Conservation (phyloP, 257 asterid species). For the Solanum verrucosum region DNA sequence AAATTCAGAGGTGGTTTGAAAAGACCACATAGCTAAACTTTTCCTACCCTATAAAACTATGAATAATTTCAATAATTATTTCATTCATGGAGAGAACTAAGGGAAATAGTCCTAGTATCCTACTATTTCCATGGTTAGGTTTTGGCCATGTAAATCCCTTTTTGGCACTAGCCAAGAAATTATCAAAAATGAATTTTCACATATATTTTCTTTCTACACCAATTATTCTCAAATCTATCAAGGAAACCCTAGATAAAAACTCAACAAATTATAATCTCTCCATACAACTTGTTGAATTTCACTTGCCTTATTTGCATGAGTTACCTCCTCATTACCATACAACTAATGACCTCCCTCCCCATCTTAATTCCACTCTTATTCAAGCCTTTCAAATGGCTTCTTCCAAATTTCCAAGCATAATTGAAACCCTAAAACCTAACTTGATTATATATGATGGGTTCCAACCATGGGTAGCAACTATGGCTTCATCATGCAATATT, state of each 20-base stretch:
- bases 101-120: background rate
- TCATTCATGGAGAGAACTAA: background rate
- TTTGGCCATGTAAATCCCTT: constrained; percentile 48
- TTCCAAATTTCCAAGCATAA: constrained; percentile 12
- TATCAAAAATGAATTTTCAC: constrained; percentile 13
- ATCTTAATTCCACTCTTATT: constrained; percentile 27
- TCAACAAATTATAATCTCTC: background rate
- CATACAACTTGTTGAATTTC: constrained; percentile 28
- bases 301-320: constrained; percentile 15
- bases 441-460: constrained; percentile 26
- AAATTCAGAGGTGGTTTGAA: background rate
- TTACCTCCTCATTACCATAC: constrained; percentile 41
- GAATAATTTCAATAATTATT: background rate
- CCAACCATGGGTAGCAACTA: constrained; percentile 22
- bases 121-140: constrained; percentile 46
- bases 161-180: constrained; percentile 37
- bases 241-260: constrained; percentile 4
- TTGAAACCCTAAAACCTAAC: constrained; percentile 24
- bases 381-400: constrained; percentile 19
- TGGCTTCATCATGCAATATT: constrained; percentile 9
- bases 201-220: constrained; percentile 33
- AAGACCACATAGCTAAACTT: background rate
- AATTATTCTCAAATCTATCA: constrained; percentile 29
- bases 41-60: background rate
- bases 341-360: constrained; percentile 43